Evolutionary conservation across 176 grass and related monocot genomes (phyloP).

Genomic region (Luzula sylvatica): DNA sequence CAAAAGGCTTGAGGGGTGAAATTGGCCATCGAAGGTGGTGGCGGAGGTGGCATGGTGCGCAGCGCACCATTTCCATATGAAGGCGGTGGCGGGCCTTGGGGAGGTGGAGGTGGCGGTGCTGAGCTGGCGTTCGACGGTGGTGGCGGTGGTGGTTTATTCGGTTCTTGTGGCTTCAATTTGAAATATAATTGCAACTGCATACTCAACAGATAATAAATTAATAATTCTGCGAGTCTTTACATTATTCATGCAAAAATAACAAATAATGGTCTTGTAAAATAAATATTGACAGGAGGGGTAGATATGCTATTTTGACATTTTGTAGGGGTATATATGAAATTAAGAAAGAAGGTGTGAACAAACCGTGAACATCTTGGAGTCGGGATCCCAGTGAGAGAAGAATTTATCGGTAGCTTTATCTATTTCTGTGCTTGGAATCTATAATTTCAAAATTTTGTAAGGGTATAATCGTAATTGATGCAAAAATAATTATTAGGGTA

Average conservation of each 20-base stretch:
- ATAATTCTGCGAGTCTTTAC: too few relatives aligned
- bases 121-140: constrained; percentile 35
- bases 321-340: constrained; percentile 5
- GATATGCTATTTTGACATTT: too few relatives aligned
- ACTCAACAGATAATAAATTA: neutral
- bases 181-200: constrained; percentile 84
- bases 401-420: constrained; percentile 82
- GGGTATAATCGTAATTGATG: too few relatives aligned
- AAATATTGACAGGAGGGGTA: too few relatives aligned
- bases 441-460: neutral
- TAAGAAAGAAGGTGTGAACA: neutral
- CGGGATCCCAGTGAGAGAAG: constrained; percentile 97
- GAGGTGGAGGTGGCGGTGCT: constrained; percentile 50
- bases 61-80: constrained; percentile 59
- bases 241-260: neutral
- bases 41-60: constrained; percentile 58
- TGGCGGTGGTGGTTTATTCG: constrained; percentile 54
- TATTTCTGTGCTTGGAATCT: constrained; percentile 94
- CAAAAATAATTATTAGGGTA: neutral
- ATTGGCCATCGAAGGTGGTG: constrained; percentile 40
- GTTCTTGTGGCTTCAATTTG: constrained; percentile 62
- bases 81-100: constrained; percentile 54
- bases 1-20: too few relatives aligned
- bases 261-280: neutral
- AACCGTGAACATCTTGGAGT: constrained; percentile 80